Conservation (phyloP, 2,329 filamentous ascomycete species). For the Sphaerulina populicola region DNA sequence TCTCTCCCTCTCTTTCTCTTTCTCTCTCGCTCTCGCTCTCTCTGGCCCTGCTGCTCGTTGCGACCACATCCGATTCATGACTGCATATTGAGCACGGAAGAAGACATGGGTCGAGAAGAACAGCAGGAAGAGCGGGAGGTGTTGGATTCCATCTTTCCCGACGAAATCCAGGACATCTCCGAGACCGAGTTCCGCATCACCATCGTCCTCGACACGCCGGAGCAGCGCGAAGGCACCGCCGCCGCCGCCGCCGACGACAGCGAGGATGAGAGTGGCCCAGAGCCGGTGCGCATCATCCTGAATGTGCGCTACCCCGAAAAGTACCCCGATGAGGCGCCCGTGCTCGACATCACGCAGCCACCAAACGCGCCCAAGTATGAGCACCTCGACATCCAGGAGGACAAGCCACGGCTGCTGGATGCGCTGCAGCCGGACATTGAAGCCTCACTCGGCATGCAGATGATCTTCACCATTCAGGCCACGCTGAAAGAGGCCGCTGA, state of each 20-base stretch:
- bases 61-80: no score
- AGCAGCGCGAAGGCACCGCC: neutral
- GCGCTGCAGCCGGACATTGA: conserved; percentile 67
- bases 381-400: conserved; percentile 69
- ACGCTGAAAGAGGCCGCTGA: conserved; percentile 88
- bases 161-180: conserved; percentile 93
- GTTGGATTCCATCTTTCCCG: conserved; percentile 94
- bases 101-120: conserved; percentile 58
- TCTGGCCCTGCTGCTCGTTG: no score
- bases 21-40: no score
- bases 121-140: conserved; percentile 95
- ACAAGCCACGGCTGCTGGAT: conserved; percentile 66
- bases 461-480: conserved; percentile 87
- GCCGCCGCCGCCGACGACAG: conserved; percentile 44
- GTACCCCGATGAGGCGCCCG: conserved; percentile 81
- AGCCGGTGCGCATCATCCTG: conserved; percentile 62
- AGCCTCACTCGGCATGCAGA: conserved; percentile 93
- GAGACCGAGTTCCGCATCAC: conserved; percentile 82
- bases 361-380: conserved; percentile 62
- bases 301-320: conserved; percentile 80
- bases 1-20: no score
- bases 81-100: neutral
- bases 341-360: conserved; percentile 68
- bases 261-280: conserved; percentile 33
- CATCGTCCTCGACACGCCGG: conserved; percentile 62